Conservation (phyloP, 345 rosid genomes). For the Toxicodendron radicans region DNA sequence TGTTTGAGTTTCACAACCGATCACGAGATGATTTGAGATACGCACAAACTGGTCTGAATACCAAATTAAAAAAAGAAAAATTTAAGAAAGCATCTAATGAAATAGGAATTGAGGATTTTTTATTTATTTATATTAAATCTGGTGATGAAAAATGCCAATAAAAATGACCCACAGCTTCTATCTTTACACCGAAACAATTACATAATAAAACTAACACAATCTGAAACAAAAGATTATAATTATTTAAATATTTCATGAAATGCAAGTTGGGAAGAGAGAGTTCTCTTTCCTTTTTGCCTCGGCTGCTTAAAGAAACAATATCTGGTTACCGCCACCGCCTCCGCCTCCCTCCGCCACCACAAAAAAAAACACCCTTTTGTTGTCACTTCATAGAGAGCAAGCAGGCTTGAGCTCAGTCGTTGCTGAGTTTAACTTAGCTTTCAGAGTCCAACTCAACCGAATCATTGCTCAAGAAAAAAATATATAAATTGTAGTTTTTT, state of each 20-base stretch:
- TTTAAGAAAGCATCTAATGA: constrained; percentile 21
- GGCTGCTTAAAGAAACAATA: constrained; percentile 16
- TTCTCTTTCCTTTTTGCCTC: background rate
- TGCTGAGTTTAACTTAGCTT: constrained; percentile 27
- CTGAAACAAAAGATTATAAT: too few relatives aligned
- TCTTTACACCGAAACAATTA: background rate
- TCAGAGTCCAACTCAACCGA: constrained; percentile 32
- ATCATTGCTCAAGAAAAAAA: constrained; percentile 36
- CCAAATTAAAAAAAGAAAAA: too few relatives aligned
- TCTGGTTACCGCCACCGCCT: background rate
- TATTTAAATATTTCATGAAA: too few relatives aligned
- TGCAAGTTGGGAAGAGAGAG: background rate
- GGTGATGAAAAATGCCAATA: too few relatives aligned
- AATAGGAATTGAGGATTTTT: background rate
- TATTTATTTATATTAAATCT: too few relatives aligned
- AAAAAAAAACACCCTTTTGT: too few relatives aligned
- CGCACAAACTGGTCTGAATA: too few relatives aligned
- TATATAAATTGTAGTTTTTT: background rate
- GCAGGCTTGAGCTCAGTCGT: constrained; percentile 44
- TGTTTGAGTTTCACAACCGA: too few relatives aligned
- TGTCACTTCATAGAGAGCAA: too few relatives aligned
- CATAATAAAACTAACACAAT: background rate
- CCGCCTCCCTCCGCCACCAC: background rate
- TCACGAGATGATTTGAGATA: too few relatives aligned
- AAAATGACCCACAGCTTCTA: constrained; percentile 16